Percentiles rank a stretch among this genome's conserved stretches.
phyloP scores from a whole-genome alignment of 192 early-diverging fungal species.

The Chytriomyces confervae region DNA sequence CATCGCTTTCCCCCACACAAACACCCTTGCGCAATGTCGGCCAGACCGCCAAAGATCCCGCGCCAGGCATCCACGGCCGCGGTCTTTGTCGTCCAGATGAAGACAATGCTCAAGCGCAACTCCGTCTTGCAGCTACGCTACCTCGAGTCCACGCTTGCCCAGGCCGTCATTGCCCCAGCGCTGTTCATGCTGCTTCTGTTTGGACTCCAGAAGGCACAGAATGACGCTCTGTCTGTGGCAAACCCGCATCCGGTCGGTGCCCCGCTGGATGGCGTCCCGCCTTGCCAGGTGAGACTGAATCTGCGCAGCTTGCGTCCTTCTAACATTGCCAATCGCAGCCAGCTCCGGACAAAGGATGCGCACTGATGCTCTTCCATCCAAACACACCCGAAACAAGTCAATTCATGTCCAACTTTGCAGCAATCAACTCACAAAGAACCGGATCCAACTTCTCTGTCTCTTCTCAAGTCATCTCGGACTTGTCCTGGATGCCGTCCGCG shows the following conservation, averaged over 20 bases:
- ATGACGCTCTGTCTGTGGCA: slow-evolving; percentile 23
- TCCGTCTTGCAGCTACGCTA: slow-evolving; percentile 47
- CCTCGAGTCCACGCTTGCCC: slow-evolving; percentile 57
- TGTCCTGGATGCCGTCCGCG: neutral
- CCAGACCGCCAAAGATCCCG: slow-evolving; percentile 13
- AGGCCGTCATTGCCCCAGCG: slow-evolving; percentile 60
- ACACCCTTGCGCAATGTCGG: neutral
- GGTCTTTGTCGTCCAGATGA: slow-evolving; percentile 56
- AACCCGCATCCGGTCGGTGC: slow-evolving; percentile 19
- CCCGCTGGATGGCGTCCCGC: slow-evolving; percentile 24
- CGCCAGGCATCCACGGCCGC: slow-evolving; percentile 11
- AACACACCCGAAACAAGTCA: slow-evolving; percentile 33
- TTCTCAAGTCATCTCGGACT: neutral
- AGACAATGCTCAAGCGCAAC: slow-evolving; percentile 61
- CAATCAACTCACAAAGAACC: slow-evolving; percentile 47
- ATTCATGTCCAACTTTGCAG: slow-evolving; percentile 49
- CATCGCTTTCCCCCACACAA: too few species aligned
- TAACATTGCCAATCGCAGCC: neutral
- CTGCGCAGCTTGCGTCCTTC: neutral
- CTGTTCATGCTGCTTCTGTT: slow-evolving; percentile 66
- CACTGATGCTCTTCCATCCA: slow-evolving; percentile 26
- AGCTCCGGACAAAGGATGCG: neutral
- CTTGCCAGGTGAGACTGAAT: slow-evolving; percentile 24
- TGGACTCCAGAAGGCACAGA: slow-evolving; percentile 48
- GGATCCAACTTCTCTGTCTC: slow-evolving; percentile 18